These are phyloP conservation scores for Rossbeevera mucosa DNA, from an alignment of 768 basidiomycete genomes.

Conservation along the genomic window DNA sequence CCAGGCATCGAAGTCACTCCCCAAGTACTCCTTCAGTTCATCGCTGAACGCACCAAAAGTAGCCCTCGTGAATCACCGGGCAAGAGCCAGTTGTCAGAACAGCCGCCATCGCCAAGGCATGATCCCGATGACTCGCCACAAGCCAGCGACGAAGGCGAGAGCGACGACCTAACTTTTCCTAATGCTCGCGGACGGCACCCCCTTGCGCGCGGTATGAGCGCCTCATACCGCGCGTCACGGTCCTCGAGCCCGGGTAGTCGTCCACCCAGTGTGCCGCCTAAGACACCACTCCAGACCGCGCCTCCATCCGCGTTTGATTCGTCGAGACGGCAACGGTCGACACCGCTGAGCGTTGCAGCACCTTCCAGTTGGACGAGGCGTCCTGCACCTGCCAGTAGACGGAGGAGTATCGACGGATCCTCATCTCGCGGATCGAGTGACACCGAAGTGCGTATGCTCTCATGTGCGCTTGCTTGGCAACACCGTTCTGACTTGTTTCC, in stretches of 20 bases:
- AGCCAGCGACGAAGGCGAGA: slow-evolving; percentile 33
- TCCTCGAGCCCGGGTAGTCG: slow-evolving; percentile 60
- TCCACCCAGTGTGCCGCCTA: slow-evolving; percentile 56
- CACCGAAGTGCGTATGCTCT: slow-evolving; percentile 53
- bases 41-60: slow-evolving; percentile 55
- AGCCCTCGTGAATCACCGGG: slow-evolving; percentile 29
- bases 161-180: slow-evolving; percentile 32
- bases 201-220: slow-evolving; percentile 18
- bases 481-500: slow-evolving; percentile 8
- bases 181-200: slow-evolving; percentile 38
- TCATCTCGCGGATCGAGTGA: slow-evolving; percentile 52
- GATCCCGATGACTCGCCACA: slow-evolving; percentile 30
- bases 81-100: slow-evolving; percentile 13
- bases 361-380: slow-evolving; percentile 78
- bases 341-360: slow-evolving; percentile 52
- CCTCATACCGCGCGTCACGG: too few relatives aligned
- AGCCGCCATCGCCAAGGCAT: slow-evolving; percentile 8
- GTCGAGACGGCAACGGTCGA: slow-evolving; percentile 63
- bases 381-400: slow-evolving; percentile 59
- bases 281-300: slow-evolving; percentile 40
- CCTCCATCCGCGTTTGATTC: slow-evolving; percentile 61
- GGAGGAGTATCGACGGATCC: slow-evolving; percentile 68
- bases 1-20: slow-evolving; percentile 69
- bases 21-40: slow-evolving; percentile 54
- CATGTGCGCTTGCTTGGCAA: not conserved